Evolutionary conservation across 2,329 filamentous ascomycete genomes (phyloP).

Genomic region (Aspergillus aculeatus): DNA sequence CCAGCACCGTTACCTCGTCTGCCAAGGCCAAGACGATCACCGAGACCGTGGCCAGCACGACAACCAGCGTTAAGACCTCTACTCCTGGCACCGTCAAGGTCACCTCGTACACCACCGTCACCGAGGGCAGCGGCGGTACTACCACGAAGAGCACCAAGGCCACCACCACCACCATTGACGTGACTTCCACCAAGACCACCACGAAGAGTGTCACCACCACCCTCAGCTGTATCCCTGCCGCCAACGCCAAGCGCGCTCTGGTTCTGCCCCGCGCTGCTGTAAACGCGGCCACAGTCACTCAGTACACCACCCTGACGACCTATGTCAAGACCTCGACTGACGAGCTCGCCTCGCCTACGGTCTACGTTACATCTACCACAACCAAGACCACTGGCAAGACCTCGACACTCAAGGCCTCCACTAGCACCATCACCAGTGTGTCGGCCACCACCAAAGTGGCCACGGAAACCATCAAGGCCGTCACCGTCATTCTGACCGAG

Average conservation of each 20-base stretch:
- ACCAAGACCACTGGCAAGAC: conserved; percentile 13
- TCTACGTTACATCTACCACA: conserved; percentile 12
- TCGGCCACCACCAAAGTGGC: not conserved
- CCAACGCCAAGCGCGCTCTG: not conserved
- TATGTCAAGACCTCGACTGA: not conserved
- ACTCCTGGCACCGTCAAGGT: not conserved
- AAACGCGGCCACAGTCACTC: not conserved
- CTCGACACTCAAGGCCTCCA: conserved; percentile 22
- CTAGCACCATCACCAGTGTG: conserved; percentile 12
- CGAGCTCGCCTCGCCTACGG: conserved; percentile 16
- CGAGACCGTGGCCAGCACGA: not conserved
- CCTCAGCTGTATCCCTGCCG: not conserved
- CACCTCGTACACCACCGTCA: conserved; percentile 22
- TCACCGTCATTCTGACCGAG: not conserved
- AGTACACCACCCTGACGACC: not conserved
- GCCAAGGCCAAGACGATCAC: conserved; percentile 9
- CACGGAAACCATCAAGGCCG: not conserved
- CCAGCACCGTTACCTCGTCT: conserved; percentile 3
- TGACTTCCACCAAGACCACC: not conserved
- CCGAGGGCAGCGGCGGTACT: conserved; percentile 21
- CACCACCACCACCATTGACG: not conserved
- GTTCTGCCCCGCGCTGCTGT: not conserved
- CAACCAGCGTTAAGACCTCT: not conserved
- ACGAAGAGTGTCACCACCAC: not conserved
- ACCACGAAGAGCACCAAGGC: not conserved